Evolutionary conservation across 2,329 filamentous ascomycete genomes (phyloP).

Genomic region (Cercospora zeae-maydis): DNA sequence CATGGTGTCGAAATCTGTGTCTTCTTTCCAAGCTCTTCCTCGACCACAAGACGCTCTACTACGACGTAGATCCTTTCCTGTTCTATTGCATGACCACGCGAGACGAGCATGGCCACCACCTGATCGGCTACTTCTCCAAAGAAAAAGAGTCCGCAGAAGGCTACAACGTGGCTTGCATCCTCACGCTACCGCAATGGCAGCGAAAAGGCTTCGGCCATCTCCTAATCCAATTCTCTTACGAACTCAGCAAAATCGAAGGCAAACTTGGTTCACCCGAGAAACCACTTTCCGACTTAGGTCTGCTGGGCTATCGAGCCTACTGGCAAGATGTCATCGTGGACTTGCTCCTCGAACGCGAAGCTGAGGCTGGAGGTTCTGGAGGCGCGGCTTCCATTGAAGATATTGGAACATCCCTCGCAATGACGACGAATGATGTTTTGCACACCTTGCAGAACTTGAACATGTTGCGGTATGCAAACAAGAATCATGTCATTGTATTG

Average conservation of each 20-base stretch:
- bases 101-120: constrained; percentile 84
- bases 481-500: constrained; percentile 92
- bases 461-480: constrained; percentile 94
- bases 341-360: constrained; percentile 67
- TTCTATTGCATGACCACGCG: constrained; percentile 97
- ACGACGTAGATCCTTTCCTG: constrained; percentile 97
- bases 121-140: constrained; percentile 99
- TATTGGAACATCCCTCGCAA: constrained; percentile 73
- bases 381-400: constrained; percentile 80
- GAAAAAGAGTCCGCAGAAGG: constrained; percentile 96
- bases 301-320: constrained; percentile 92
- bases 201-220: constrained; percentile 89
- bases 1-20: constrained; percentile 95
- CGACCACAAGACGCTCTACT: constrained; percentile 97
- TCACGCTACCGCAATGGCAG: constrained; percentile 94
- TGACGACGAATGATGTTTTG: constrained; percentile 97
- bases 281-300: constrained; percentile 85
- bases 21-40: constrained; percentile 93
- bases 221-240: constrained; percentile 95
- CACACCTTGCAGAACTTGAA: constrained; percentile 90
- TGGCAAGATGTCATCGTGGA: constrained; percentile 96
- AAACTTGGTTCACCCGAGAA: constrained; percentile 97
- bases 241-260: constrained; percentile 89
- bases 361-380: constrained; percentile 42
- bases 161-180: constrained; percentile 97